A percentile compares a stretch with the other conserved stretches of the same genome.
Conservation (phyloP, 2,329 filamentous ascomycete species). For the Juglanconis sp. region DNA sequence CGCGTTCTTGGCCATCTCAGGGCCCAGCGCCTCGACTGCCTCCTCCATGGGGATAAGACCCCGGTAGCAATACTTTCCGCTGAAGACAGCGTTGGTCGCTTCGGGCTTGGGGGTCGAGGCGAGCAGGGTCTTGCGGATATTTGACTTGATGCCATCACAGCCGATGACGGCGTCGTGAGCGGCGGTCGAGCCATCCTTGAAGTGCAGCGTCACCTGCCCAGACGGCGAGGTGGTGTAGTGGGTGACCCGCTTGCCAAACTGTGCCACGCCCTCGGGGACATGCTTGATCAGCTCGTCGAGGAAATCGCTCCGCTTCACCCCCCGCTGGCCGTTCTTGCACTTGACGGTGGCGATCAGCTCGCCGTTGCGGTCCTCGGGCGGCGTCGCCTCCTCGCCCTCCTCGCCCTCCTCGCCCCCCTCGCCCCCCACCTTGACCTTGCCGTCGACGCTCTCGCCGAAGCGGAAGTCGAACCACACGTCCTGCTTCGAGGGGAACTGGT, state of each 20-base stretch:
- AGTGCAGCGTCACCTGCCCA: constrained; percentile 5
- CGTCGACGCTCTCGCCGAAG: constrained; percentile 21
- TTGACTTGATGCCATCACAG: constrained; percentile 24
- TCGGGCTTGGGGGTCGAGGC: constrained; percentile 34
- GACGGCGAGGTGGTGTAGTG: constrained; percentile 8
- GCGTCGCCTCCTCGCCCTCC: constrained; percentile 8
- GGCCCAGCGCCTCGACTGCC: constrained; percentile 48
- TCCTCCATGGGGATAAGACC: constrained; percentile 47
- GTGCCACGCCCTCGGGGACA: constrained; percentile 15
- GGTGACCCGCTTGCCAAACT: constrained; percentile 18
- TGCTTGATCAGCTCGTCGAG: constrained; percentile 22
- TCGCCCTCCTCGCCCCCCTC: too few relatives aligned
- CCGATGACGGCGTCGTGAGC: constrained; percentile 23
- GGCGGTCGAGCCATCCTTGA: constrained; percentile 17
- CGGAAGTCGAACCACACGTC: constrained; percentile 27
- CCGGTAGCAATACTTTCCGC: constrained; percentile 58
- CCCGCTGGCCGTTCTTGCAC: constrained; percentile 21
- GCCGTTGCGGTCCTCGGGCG: constrained; percentile 9
- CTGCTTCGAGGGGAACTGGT: constrained; percentile 21
- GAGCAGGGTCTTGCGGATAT: constrained; percentile 48
- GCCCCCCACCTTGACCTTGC: constrained; percentile 16
- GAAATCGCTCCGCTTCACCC: constrained; percentile 25
- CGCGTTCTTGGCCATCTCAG: constrained; percentile 28
- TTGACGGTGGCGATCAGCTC: constrained; percentile 16
- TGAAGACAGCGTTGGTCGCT: constrained; percentile 43